Evolutionary conservation across 2,329 filamentous ascomycete genomes (phyloP).

Genomic region (Aureobasidium melanogenum): DNA sequence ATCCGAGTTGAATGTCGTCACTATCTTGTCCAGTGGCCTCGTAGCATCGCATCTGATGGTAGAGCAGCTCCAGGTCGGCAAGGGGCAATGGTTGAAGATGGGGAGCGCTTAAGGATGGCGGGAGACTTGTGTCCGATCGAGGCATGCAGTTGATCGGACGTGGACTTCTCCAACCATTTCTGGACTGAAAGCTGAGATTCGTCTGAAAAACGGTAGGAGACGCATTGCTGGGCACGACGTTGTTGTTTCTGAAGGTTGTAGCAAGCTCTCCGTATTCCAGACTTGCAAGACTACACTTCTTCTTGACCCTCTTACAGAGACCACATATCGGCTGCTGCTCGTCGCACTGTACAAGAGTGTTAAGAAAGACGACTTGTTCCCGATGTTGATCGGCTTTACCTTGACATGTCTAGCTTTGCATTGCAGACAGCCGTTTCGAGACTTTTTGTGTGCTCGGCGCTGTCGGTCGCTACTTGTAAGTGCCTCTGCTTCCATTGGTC

Average conservation of each 20-base stretch:
- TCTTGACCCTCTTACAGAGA: background rate
- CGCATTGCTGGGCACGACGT: background rate
- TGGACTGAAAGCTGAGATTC: background rate
- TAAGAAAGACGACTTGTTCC: background rate
- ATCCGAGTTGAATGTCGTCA: background rate
- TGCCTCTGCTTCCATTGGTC: background rate
- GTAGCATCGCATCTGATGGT: background rate
- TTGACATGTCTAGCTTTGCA: background rate
- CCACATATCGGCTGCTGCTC: background rate
- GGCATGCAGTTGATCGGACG: background rate
- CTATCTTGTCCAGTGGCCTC: background rate
- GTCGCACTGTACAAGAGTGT: background rate
- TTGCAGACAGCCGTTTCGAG: background rate
- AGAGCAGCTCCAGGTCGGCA: background rate
- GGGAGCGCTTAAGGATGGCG: background rate
- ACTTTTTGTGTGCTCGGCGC: background rate
- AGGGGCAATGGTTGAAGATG: background rate
- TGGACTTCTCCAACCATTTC: background rate
- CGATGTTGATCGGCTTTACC: background rate
- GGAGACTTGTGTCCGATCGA: background rate
- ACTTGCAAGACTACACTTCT: background rate
- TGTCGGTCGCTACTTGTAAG: background rate
- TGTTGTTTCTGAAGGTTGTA: background rate
- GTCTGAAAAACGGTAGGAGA: background rate
- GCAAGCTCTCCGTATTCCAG: background rate